Evolutionary conservation across 495 filamentous ascomycete genomes (phyloP).

Genomic region (Xylaria telfairii): DNA sequence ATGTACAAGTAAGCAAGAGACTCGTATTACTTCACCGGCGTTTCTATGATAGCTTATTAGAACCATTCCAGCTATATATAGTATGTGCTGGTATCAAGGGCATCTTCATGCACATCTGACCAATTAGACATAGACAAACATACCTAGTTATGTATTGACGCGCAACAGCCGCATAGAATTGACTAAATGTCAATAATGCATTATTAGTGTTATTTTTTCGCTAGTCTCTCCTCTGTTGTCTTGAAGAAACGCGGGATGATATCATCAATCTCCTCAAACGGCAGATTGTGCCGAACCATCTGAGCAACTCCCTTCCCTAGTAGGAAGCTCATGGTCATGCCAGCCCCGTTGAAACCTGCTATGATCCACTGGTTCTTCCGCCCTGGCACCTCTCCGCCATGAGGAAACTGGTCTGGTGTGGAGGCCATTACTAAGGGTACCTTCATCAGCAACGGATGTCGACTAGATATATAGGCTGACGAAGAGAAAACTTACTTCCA

Average conservation of each 20-base stretch:
- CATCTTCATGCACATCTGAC: too few relatives aligned
- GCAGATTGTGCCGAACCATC: slow-evolving; percentile 46
- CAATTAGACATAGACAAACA: too few relatives aligned
- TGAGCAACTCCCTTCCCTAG: slow-evolving; percentile 51
- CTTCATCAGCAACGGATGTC: neutral
- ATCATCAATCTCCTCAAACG: slow-evolving; percentile 45
- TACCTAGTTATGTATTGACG: too few relatives aligned
- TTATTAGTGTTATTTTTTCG: neutral
- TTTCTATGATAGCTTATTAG: too few relatives aligned
- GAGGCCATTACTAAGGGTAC: slow-evolving; percentile 48
- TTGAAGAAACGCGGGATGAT: slow-evolving; percentile 48
- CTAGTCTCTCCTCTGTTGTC: slow-evolving; percentile 40
- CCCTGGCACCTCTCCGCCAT: slow-evolving; percentile 55
- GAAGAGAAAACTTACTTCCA: slow-evolving; percentile 38
- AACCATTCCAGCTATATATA: too few relatives aligned
- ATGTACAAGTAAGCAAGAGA: too few relatives aligned
- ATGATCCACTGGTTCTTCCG: slow-evolving; percentile 50
- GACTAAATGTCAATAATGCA: neutral
- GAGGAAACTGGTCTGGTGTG: slow-evolving; percentile 53
- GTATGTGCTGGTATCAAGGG: too few relatives aligned
- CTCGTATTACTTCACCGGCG: too few relatives aligned
- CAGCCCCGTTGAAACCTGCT: slow-evolving; percentile 62
- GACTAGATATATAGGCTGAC: too few relatives aligned
- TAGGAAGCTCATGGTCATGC: slow-evolving; percentile 58
- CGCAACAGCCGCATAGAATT: neutral